Percentiles rank a stretch among this genome's conserved stretches.
These are phyloP conservation scores for Pyrenopolyporus hunteri DNA, from an alignment of 495 filamentous ascomycete genomes.

Conservation along the genomic window DNA sequence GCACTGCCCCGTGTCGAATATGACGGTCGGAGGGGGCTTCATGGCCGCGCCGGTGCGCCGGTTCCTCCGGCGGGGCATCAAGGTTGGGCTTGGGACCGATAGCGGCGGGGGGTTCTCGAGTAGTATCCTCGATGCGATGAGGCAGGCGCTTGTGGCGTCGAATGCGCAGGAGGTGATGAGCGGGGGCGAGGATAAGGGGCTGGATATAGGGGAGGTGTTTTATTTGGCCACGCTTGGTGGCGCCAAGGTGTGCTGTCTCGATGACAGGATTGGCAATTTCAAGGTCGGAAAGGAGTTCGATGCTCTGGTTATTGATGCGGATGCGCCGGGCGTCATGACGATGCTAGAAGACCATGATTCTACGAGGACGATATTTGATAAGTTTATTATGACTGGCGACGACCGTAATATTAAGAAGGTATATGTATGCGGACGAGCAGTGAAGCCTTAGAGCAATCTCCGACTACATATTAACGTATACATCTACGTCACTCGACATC, in stretches of 20 bases:
- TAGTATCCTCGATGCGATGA: constrained; percentile 65
- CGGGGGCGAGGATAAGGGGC: constrained; percentile 52
- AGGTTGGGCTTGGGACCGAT: constrained; percentile 71
- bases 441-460: constrained; percentile 41
- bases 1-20: constrained; percentile 69
- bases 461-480: not conserved
- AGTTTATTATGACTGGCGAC: constrained; percentile 70
- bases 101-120: constrained; percentile 67
- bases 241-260: constrained; percentile 64
- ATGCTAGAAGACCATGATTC: constrained; percentile 60
- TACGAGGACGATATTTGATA: constrained; percentile 60
- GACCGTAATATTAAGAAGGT: constrained; percentile 66
- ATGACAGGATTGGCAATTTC: constrained; percentile 62
- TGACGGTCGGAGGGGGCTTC: constrained; percentile 64
- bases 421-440: constrained; percentile 60
- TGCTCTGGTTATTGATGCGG: constrained; percentile 60
- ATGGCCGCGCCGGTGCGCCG: constrained; percentile 66
- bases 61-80: constrained; percentile 62
- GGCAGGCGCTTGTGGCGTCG: constrained; percentile 65
- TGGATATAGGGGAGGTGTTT: constrained; percentile 62
- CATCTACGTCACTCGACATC: not conserved
- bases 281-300: constrained; percentile 68
- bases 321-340: constrained; percentile 55
- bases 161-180: constrained; percentile 59
- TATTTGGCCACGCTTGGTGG: constrained; percentile 69